Conservation (phyloP, 495 filamentous ascomycete species). For the Annulohypoxylon maeteangense region DNA sequence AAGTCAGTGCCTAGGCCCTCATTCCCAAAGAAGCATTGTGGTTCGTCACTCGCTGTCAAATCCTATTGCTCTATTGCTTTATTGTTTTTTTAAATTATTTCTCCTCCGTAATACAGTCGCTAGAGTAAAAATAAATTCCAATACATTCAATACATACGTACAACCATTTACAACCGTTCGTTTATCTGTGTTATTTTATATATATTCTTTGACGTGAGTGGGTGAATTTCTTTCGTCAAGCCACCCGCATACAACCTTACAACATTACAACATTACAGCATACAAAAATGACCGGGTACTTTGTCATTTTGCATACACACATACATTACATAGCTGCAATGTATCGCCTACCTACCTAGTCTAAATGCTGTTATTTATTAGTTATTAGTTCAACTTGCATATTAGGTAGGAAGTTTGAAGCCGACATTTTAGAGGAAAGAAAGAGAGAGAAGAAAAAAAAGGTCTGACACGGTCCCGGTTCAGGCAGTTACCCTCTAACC, state of each 20-base stretch:
- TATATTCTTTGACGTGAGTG: not conserved
- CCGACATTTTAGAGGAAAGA: conserved; percentile 12
- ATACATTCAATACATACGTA: conserved; percentile 3
- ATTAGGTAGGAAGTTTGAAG: conserved; percentile 26
- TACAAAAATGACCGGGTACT: not conserved
- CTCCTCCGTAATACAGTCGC: not conserved
- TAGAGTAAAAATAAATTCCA: conserved; percentile 33
- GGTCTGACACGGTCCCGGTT: conserved; percentile 39
- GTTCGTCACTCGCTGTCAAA: conserved; percentile 23
- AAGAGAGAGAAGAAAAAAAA: conserved; percentile 7
- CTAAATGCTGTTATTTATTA: conserved; percentile 6
- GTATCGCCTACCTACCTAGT: conserved; percentile 27
- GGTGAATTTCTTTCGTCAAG: not conserved
- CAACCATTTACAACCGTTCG: not conserved
- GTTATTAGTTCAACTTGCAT: conserved; percentile 7
- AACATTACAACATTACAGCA: not conserved
- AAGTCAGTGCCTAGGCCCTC: conserved; percentile 32
- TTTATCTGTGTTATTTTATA: conserved; percentile 8
- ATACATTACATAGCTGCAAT: conserved; percentile 10
- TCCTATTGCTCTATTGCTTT: conserved; percentile 19
- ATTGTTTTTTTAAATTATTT: conserved; percentile 20
- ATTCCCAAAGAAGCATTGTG: conserved; percentile 30
- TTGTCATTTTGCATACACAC: conserved; percentile 18
- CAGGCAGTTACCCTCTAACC: conserved; percentile 39
- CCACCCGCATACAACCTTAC: not conserved